phyloP scores from a whole-genome alignment of 2,329 filamentous ascomycete genomes.

The Orbilia oligospora region DNA sequence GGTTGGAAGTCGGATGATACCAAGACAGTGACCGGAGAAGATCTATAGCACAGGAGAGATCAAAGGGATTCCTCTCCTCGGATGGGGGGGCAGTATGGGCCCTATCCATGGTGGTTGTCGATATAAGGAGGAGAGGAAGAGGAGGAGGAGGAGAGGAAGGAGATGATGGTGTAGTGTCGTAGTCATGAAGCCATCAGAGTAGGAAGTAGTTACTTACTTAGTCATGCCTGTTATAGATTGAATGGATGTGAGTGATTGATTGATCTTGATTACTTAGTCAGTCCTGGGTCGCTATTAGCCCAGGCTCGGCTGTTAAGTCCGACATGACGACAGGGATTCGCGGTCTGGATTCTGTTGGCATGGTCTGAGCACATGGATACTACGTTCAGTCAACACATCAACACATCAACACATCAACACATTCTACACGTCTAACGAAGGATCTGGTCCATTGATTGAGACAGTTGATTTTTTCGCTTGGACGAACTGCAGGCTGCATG shows the following conservation, averaged over 20 bases:
- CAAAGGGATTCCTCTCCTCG: conserved; percentile 50
- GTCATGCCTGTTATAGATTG: too few relatives aligned
- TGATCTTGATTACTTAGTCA: too few relatives aligned
- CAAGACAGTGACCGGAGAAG: conserved; percentile 44
- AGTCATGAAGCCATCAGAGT: neutral
- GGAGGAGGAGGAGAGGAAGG: too few relatives aligned
- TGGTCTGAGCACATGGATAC: neutral
- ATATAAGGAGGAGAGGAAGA: neutral
- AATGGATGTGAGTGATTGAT: too few relatives aligned
- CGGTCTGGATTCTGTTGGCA: neutral
- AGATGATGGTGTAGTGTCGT: too few relatives aligned
- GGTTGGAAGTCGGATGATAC: conserved; percentile 22
- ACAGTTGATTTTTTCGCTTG: neutral
- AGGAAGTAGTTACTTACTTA: too few relatives aligned
- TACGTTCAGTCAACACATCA: neutral
- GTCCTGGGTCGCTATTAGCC: too few relatives aligned
- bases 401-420: conserved; percentile 18
- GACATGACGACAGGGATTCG: neutral
- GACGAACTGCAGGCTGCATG: neutral
- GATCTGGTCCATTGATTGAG: conserved; percentile 44
- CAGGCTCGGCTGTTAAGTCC: too few relatives aligned
- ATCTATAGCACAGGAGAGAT: conserved; percentile 50
- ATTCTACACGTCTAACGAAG: conserved; percentile 19
- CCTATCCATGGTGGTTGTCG: conserved; percentile 5
- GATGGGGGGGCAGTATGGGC: neutral